phyloP scores from a whole-genome alignment of 78 protist genomes.

The slime mould (Dictyostelium discoideum) region DNA sequence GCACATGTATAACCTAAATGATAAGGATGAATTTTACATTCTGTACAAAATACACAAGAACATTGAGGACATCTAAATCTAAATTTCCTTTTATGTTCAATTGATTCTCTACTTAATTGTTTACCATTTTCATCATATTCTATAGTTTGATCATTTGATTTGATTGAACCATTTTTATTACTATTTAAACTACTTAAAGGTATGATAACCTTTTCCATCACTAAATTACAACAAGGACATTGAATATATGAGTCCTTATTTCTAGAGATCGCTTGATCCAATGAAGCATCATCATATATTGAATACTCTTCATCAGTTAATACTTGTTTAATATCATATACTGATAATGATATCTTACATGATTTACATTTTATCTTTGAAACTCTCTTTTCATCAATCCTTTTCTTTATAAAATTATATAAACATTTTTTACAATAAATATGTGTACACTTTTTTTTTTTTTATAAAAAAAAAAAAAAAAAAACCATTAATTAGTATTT shows the following conservation, averaged over 20 bases:
- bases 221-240: conserved; percentile 51
- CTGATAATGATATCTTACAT: background rate
- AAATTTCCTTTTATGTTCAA: conserved; percentile 61
- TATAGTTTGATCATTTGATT: background rate
- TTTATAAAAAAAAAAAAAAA: background rate
- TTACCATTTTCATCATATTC: conserved; percentile 67
- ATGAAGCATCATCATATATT: conserved; percentile 45
- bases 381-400: conserved; percentile 40
- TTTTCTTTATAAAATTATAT: conserved; percentile 10
- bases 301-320: conserved; percentile 32
- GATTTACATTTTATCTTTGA: conserved; percentile 46
- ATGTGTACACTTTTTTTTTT: conserved; percentile 42
- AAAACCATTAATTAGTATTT: background rate
- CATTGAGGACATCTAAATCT: conserved; percentile 80
- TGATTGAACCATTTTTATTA: background rate
- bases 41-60: conserved; percentile 79
- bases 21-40: conserved; percentile 80
- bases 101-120: conserved; percentile 41
- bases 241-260: conserved; percentile 10
- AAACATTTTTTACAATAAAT: conserved; percentile 71
- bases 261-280: conserved; percentile 35
- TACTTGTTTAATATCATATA: conserved; percentile 49
- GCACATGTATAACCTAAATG: conserved; percentile 88
- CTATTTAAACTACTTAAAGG: background rate
- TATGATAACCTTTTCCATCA: conserved; percentile 34